Percentiles rank a stretch among this genome's conserved stretches.
These are phyloP conservation scores for Fusarium metavorans DNA, from an alignment of 2,329 filamentous ascomycete species.

Conservation along the genomic window DNA sequence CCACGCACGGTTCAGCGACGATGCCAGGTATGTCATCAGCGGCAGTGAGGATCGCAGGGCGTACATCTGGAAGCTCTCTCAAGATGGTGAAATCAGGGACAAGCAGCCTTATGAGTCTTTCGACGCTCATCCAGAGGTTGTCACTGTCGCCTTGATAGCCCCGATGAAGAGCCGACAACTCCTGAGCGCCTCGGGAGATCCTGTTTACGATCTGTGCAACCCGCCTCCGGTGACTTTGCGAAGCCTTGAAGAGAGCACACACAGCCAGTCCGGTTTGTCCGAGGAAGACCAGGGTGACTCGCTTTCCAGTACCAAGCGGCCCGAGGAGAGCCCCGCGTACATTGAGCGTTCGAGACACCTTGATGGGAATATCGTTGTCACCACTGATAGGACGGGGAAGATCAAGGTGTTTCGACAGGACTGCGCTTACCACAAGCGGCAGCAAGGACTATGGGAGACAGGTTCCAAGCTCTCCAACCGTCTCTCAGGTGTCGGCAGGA, in stretches of 20 bases:
- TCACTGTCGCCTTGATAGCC: slow-evolving; percentile 89
- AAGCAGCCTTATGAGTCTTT: slow-evolving; percentile 90
- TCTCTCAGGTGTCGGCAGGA: slow-evolving; percentile 69
- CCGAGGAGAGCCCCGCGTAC: slow-evolving; percentile 81
- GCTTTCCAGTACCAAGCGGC: slow-evolving; percentile 54
- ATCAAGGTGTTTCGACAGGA: slow-evolving; percentile 98
- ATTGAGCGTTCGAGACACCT: slow-evolving; percentile 79
- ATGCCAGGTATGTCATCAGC: slow-evolving; percentile 87
- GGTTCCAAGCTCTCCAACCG: slow-evolving; percentile 81
- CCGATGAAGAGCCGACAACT: slow-evolving; percentile 82
- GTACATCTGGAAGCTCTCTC: slow-evolving; percentile 82
- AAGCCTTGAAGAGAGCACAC: slow-evolving; percentile 73
- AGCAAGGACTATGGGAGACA: slow-evolving; percentile 81
- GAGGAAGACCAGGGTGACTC: slow-evolving; percentile 52
- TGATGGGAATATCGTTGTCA: slow-evolving; percentile 91
- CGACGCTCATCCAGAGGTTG: slow-evolving; percentile 88
- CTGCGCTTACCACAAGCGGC: slow-evolving; percentile 84
- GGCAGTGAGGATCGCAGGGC: slow-evolving; percentile 92
- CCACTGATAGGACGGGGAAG: slow-evolving; percentile 85
- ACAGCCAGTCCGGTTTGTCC: slow-evolving; percentile 56
- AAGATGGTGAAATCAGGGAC: slow-evolving; percentile 76
- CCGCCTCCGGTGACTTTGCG: slow-evolving; percentile 88
- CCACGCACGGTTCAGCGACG: slow-evolving; percentile 87
- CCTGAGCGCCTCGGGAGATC: slow-evolving; percentile 85
- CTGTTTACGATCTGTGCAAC: slow-evolving; percentile 96